These are phyloP conservation scores for Rhodocollybia butyracea DNA, from an alignment of 768 basidiomycete species.

Conservation along the genomic window DNA sequence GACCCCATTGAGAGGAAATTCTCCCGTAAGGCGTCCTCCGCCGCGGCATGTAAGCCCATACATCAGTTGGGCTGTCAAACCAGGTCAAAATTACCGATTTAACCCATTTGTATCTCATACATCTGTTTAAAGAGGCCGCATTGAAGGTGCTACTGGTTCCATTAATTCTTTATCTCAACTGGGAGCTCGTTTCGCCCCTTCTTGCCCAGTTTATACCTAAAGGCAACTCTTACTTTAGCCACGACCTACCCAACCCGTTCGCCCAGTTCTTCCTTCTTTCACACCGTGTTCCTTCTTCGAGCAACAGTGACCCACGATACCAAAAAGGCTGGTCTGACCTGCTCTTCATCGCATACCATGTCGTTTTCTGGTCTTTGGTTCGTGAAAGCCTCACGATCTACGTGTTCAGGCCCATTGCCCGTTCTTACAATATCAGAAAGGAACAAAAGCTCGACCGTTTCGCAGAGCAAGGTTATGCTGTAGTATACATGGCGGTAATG, in stretches of 20 bases:
- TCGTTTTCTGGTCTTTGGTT: constrained; percentile 68
- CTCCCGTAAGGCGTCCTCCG: not conserved
- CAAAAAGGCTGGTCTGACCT: constrained; percentile 55
- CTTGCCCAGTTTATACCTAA: not conserved
- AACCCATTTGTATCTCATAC: not conserved
- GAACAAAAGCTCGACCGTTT: constrained; percentile 55
- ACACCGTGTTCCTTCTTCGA: constrained; percentile 34
- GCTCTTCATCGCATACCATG: constrained; percentile 56
- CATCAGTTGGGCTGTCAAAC: constrained; percentile 3
- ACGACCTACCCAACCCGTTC: constrained; percentile 50
- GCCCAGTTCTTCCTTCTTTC: constrained; percentile 54
- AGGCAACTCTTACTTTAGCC: constrained; percentile 19
- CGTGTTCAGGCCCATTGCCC: constrained; percentile 1
- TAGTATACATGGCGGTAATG: constrained; percentile 54
- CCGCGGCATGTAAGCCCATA: not conserved
- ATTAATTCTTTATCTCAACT: constrained; percentile 40
- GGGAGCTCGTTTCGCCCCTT: constrained; percentile 31
- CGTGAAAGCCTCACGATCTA: constrained; percentile 49
- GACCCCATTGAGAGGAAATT: constrained; percentile 1
- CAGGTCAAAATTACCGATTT: constrained; percentile 17
- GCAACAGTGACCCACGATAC: constrained; percentile 39
- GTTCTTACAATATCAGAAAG: constrained; percentile 46
- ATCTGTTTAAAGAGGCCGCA: constrained; percentile 36
- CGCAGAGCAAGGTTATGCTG: constrained; percentile 70
- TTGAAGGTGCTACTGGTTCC: constrained; percentile 44